Conservation (phyloP, 129 eudicot species). For the Heracleum sosnowskyi region DNA sequence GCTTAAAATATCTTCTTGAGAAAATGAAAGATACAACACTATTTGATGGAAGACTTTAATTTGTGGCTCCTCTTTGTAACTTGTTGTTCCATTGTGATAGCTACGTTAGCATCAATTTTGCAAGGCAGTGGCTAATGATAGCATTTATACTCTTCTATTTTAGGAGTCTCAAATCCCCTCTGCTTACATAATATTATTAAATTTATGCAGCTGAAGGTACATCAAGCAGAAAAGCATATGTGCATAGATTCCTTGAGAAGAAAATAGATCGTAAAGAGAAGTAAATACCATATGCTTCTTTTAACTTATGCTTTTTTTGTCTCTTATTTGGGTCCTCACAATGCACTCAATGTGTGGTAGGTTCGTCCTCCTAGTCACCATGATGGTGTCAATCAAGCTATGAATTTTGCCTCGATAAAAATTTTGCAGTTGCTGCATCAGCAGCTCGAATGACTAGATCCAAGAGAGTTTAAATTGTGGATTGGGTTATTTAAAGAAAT, state of each 20-base stretch:
- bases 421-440: too few relatives aligned
- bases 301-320: conserved; percentile 10
- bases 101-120: not conserved
- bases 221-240: conserved; percentile 75
- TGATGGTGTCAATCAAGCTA: too few relatives aligned
- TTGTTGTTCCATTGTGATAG: not conserved
- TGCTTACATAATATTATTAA: not conserved
- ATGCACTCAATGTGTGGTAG: too few relatives aligned
- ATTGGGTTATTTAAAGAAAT: too few relatives aligned
- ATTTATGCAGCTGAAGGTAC: conserved; percentile 46
- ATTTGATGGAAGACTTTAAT: conserved; percentile 1
- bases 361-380: too few relatives aligned
- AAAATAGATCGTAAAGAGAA: conserved; percentile 53
- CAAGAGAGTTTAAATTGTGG: too few relatives aligned
- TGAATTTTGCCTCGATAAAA: too few relatives aligned
- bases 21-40: not conserved
- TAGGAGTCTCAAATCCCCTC: too few relatives aligned
- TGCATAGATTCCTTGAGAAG: conserved; percentile 84
- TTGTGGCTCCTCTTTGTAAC: conserved; percentile 1
- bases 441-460: too few relatives aligned
- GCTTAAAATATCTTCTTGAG: not conserved
- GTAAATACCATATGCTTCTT: conserved; percentile 5
- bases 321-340: conserved; percentile 30
- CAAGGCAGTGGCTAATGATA: not conserved
- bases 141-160: too few relatives aligned